phyloP scores from a whole-genome alignment of 345 rosid species.

The Draba incana region DNA sequence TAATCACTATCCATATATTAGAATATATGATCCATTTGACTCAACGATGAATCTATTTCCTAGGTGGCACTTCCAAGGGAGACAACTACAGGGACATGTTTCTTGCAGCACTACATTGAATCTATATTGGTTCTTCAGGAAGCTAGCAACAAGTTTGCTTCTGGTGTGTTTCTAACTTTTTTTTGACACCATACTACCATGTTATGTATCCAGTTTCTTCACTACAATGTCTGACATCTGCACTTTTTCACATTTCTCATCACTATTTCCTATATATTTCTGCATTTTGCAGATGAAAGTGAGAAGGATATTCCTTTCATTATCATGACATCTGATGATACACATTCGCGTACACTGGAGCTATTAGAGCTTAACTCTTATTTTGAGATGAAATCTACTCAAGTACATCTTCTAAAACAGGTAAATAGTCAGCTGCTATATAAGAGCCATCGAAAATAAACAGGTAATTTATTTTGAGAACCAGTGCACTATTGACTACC shows the following conservation, averaged over 20 bases:
- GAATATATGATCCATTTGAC: not conserved
- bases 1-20: not conserved
- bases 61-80: constrained; percentile 96
- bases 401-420: constrained; percentile 93
- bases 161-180: constrained; percentile 51
- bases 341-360: constrained; percentile 68
- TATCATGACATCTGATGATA: constrained; percentile 98
- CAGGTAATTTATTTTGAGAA: not conserved
- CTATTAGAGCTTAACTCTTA: constrained; percentile 75
- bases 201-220: not conserved
- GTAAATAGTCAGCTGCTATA: constrained; percentile 42
- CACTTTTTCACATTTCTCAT: not conserved
- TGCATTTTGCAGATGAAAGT: constrained; percentile 50
- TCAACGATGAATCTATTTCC: constrained; percentile 17
- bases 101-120: constrained; percentile 84
- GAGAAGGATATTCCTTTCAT: constrained; percentile 75
- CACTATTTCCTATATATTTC: not conserved
- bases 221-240: constrained; percentile 8
- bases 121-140: constrained; percentile 86
- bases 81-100: constrained; percentile 84
- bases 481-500: not conserved
- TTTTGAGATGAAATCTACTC: constrained; percentile 88
- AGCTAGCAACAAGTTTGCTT: constrained; percentile 61
- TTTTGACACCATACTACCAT: constrained; percentile 7
- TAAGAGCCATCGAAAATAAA: not conserved